Base-by-base conservation (phyloP, 2,329 filamentous ascomycete species). In the Exophiala xenobiotica region DNA sequence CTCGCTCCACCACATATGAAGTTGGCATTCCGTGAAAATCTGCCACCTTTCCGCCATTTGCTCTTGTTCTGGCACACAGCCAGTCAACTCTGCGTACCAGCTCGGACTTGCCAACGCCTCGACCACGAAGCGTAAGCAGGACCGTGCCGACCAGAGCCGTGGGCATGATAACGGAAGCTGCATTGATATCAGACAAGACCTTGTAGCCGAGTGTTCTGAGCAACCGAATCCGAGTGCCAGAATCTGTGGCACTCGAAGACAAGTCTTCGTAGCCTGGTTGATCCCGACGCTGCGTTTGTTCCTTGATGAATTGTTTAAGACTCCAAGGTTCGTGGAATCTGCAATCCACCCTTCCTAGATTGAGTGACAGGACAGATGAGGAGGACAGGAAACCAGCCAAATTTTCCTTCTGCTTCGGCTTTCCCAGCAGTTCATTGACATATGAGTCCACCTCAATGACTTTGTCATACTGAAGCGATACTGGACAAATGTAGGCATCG, bases 381-480 rank as follows among this genome's bases (percentile, higher is more conserved):
- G 89, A 83, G 1, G 86, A 87, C n/a, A 99, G 72, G 62, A 99
- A 95, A 63, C 95, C 89, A 26, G 85, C 81, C 29, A 99, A 74
- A 56, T 96, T 96, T 66, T 99, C 93, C 67, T 96, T 95, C 64
- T 89, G 89, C 70, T 99, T 99, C 0, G 93, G 93, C 56, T 95
- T 86, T 2, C 93, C 93, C 0, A 99, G 79, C 2, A 99, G 80
- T 68, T 99, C 93, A 26, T 85, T 93, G 38, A 97, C 92, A 65
- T 99, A 99, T 4, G 90, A 93, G 69, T 96, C 90, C 1, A 95
- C 96, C 69, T 99, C 93, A 53, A 99, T 95, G 49, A 99, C 93
- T 67, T 97, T 99, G 76, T 99, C 93, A 66, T 99, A 99, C 67
- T 99, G 93, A 0, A 91, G 96, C 68, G 88, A 95, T 39, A 99